phyloP scores from a whole-genome alignment of 2,329 filamentous ascomycete genomes.

The Colletotrichum incanum region DNA sequence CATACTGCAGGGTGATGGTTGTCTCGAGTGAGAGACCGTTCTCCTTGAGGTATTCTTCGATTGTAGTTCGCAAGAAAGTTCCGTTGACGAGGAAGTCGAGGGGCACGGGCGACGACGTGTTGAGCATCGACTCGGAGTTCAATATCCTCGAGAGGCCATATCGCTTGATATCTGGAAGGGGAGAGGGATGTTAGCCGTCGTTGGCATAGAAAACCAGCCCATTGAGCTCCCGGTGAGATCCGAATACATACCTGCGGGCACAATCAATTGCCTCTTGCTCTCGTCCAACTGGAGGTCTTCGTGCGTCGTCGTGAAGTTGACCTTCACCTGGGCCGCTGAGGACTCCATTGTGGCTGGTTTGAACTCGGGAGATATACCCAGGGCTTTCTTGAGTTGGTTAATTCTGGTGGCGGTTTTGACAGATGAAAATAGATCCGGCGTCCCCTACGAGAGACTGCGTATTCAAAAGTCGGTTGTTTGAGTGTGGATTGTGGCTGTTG shows the following conservation, averaged over 20 bases:
- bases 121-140: conserved; percentile 81
- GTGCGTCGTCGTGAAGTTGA: conserved; percentile 77
- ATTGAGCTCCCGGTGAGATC: background rate
- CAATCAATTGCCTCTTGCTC: conserved; percentile 73
- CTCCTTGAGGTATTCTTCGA: conserved; percentile 90
- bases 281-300: conserved; percentile 75
- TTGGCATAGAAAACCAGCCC: conserved; percentile 15
- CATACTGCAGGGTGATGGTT: conserved; percentile 91
- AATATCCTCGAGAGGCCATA: conserved; percentile 80
- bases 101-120: conserved; percentile 76
- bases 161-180: conserved; percentile 72
- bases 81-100: conserved; percentile 98
- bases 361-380: conserved; percentile 13
- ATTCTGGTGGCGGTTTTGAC: background rate
- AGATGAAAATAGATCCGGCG: too few relatives aligned
- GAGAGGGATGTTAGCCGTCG: background rate
- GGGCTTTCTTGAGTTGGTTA: background rate
- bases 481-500: conserved; percentile 15
- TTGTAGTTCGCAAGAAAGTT: conserved; percentile 87
- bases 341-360: conserved; percentile 54
- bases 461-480: background rate
- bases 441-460: background rate
- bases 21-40: conserved; percentile 93
- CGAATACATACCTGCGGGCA: conserved; percentile 68
- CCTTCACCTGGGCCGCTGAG: conserved; percentile 71